Base-by-base conservation (phyloP, 306 rosid species). In the Mimosa bimucronata region DNA sequence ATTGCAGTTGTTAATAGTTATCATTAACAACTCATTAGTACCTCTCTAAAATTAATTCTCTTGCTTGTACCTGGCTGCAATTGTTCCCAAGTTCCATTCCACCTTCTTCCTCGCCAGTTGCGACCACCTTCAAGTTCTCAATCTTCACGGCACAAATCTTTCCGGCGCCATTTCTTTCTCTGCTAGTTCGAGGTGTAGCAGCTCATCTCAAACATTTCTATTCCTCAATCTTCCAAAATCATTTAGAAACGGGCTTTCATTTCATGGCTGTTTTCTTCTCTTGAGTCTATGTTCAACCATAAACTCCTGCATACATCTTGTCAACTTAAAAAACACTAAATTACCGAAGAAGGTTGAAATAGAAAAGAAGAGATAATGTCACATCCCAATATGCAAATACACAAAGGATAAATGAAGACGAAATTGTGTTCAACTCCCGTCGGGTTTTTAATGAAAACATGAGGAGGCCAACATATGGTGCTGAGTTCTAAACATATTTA, bases 331-430 rank as follows among this genome's bases (percentile, higher is more conserved):
- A 41, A 18, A 18, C 37, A 67, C 19, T 40, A 31, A 66, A 12
- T 16, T 26, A 72, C 29, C 48, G 72, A 34, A 73, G 19, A 79
- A 38, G 46, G 25, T n/a, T 71, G 45, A 19, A 75, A 79, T 57
- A 3, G 13, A 69, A 55, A 78, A 14, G 31, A 46, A 48, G 64
- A 74, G 38, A 26, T 42, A 52, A 31, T 11, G 45, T 50, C 79
- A 34, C 19, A 85, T 53, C 28, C 66, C 71, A 74, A 34, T 52
- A 69, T 52, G 76, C 25, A 37, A 79, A 73, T n/a, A 80, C 30
- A 66, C 52, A 76, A 6, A 50, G 60, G 60, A 2, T 8, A 53
- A 19, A 19, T 52, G 7, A n/a, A 52, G 26, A 73, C 66, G 64
- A 29, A n/a, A 55, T n/a, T 55, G 62, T 55, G 62, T n/a, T 55